Conservation (phyloP, 2,329 filamentous ascomycete species). For the Fulvia fulva region DNA sequence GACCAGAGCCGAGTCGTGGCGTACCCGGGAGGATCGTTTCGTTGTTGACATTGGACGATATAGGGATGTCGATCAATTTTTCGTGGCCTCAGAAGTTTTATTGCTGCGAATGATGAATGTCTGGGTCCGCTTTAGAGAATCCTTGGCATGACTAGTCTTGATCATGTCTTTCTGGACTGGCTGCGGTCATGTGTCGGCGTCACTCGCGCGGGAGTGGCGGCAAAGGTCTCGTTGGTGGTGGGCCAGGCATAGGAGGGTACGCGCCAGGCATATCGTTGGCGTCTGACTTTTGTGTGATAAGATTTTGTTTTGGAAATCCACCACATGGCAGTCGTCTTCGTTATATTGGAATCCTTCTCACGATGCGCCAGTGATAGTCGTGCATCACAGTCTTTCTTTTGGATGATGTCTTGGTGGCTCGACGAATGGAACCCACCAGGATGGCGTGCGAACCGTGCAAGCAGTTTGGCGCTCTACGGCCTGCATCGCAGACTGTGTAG, state of each 20-base stretch:
- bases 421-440: background rate
- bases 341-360: too few relatives aligned
- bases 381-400: background rate
- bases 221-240: constrained; percentile 16
- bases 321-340: background rate
- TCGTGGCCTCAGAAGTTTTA: background rate
- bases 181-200: background rate
- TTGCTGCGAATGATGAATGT: background rate
- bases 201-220: constrained; percentile 12
- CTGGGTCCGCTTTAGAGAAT: background rate
- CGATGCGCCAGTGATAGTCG: too few relatives aligned
- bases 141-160: background rate
- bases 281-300: background rate
- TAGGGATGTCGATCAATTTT: background rate
- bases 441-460: background rate
- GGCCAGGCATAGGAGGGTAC: constrained; percentile 16
- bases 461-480: background rate
- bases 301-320: background rate
- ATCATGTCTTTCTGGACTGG: background rate
- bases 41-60: background rate
- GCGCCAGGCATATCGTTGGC: constrained; percentile 7
- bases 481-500: background rate
- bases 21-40: background rate
- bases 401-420: background rate
- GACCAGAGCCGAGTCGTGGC: background rate